A percentile compares a stretch with the other conserved stretches of the same genome.
These are phyloP conservation scores for Candida frijolesensis DNA, from an alignment of 1,139 yeast genomes.

Conservation along the genomic window DNA sequence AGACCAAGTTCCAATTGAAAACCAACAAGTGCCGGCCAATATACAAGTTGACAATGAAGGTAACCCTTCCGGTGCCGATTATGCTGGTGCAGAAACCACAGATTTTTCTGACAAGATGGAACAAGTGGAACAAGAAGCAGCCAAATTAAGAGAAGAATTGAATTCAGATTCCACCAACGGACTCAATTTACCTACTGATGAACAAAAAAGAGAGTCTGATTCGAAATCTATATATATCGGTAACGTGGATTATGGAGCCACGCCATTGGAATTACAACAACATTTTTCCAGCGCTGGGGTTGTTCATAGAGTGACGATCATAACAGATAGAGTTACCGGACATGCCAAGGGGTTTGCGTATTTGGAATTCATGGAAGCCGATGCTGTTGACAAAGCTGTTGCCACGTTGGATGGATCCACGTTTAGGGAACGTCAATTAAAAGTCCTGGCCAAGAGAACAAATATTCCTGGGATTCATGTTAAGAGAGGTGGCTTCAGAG, in stretches of 20 bases:
- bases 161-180: conserved; percentile 14
- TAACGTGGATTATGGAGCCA: conserved; percentile 77
- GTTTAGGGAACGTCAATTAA: conserved; percentile 69
- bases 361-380: conserved; percentile 71
- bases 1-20: conserved; percentile 18
- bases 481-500: conserved; percentile 49
- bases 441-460: conserved; percentile 76
- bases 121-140: conserved; percentile 34
- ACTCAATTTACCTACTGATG: conserved; percentile 22
- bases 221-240: conserved; percentile 85
- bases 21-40: conserved; percentile 14
- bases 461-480: conserved; percentile 68
- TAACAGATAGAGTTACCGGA: conserved; percentile 71
- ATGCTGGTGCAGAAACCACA: neutral
- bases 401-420: conserved; percentile 61
- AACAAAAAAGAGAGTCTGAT: conserved; percentile 54
- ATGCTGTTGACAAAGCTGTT: conserved; percentile 65
- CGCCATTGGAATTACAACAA: conserved; percentile 81
- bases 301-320: conserved; percentile 81
- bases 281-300: conserved; percentile 76
- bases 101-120: conserved; percentile 19
- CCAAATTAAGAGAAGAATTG: conserved; percentile 27
- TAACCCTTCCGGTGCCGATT: neutral
- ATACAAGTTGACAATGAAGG: neutral
- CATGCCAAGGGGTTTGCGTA: conserved; percentile 87